These are phyloP conservation scores for Euclidium syriacum DNA, from an alignment of 345 rosid genomes.

Conservation along the genomic window DNA sequence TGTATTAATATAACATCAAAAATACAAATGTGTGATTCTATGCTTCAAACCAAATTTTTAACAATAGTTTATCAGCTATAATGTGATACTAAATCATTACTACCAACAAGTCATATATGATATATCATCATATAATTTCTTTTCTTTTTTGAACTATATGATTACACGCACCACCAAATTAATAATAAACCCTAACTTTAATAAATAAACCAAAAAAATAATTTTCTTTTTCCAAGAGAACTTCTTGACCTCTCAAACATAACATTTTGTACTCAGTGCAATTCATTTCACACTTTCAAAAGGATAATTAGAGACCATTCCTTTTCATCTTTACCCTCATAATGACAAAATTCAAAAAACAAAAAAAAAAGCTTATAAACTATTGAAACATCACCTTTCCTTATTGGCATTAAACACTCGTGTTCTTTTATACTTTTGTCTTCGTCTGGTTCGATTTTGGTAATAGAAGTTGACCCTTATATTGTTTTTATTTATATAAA, in stretches of 20 bases:
- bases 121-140: neutral
- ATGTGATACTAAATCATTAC: neutral
- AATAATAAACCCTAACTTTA: neutral
- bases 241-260: conserved; percentile 19
- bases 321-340: conserved; percentile 14
- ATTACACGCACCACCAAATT: conserved; percentile 12
- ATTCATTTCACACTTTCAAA: neutral
- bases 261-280: conserved; percentile 14
- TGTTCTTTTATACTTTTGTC: conserved; percentile 21
- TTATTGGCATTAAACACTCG: conserved; percentile 24
- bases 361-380: conserved; percentile 4
- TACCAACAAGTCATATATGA: neutral
- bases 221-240: conserved; percentile 5
- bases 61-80: neutral
- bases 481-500: conserved; percentile 16
- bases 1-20: neutral
- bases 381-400: conserved; percentile 16
- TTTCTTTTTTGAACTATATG: neutral
- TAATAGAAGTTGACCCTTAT: conserved; percentile 30
- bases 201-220: neutral
- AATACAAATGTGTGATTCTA: neutral
- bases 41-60: neutral
- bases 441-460: conserved; percentile 26
- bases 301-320: conserved; percentile 23
- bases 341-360: conserved; percentile 13